Conservation (phyloP, 1,284 basidiomycete genomes). For the Phylloporus sp. region DNA sequence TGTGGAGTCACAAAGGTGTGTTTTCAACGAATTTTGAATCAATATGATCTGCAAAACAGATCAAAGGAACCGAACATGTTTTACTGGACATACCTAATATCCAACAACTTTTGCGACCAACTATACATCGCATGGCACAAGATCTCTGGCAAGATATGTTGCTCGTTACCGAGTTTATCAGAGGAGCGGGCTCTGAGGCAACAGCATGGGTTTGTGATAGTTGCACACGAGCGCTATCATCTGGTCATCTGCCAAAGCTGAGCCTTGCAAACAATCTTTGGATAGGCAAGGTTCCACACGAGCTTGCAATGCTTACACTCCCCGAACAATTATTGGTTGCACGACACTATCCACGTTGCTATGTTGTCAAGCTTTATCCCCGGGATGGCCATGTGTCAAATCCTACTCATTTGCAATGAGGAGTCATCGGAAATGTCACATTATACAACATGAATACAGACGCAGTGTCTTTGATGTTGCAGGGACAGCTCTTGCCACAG, state of each 20-base stretch:
- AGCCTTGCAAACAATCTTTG: background rate
- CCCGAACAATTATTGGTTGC: background rate
- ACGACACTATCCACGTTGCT: background rate
- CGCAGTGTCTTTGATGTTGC: background rate
- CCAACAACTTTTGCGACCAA: background rate
- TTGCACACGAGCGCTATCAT: background rate
- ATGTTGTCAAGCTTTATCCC: background rate
- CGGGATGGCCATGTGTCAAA: background rate
- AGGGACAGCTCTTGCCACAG: background rate
- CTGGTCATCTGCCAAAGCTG: background rate
- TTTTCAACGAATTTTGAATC: too few species aligned
- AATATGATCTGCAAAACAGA: too few species aligned
- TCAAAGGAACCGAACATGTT: background rate
- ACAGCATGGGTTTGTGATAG: background rate
- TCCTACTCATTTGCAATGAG: background rate
- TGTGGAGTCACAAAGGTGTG: background rate
- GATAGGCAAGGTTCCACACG: background rate
- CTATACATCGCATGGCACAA: background rate
- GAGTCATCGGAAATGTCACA: background rate
- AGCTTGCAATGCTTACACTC: background rate
- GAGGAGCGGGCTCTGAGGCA: background rate
- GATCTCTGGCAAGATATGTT: background rate
- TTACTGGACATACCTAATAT: background rate
- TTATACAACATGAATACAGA: constrained; percentile 2
- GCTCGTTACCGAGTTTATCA: background rate